Base-by-base conservation (phyloP, 768 basidiomycete genomes). In the Termitomyces sp. region DNA sequence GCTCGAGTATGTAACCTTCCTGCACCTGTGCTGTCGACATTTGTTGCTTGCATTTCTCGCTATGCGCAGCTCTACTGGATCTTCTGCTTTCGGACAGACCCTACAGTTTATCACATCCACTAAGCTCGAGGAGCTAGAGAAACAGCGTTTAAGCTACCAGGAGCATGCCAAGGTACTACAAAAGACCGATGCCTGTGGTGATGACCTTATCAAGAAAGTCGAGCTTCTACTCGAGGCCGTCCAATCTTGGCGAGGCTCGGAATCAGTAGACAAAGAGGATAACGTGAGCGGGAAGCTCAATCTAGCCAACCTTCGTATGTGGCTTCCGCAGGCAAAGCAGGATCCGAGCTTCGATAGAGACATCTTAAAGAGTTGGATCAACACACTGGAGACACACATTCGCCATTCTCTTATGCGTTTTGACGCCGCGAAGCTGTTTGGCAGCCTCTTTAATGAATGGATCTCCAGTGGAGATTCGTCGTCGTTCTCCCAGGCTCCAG, bases 361-460 rank as follows among this genome's bases (percentile, higher is more conserved):
- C 12, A 68, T 75, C 44, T 66, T 74, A 6, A 62, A 68, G 37
- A 67, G 70, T 41, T 78, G 76, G 77, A 68, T 64, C 3, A 61
- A 69, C n/a, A 70, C 70, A 0, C 63, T 78, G 22, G 74, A 78
- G 59, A 66, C 69, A 0, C 74, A 77, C 57, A 72, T 79, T 36
- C 63, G 58, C 4, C 75, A 76, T 48, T 70, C 67, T n/a, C 55
- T 63, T 31, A 69, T 67, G 61, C 68, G 72, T 8, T 76, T 77
- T 47, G 75, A 77, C 27, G 71, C 69, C 27, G 76, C 76, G 5
- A 73, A 68, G 47, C 67, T 77, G 7, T 79, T 77, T 24, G 76
- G 76, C 1, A 73, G 61, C 27, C 68, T 79, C 13, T 72, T 77
- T 59, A 74, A 75, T 44, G 77, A 79, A 56, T 78, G 77, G 77